A percentile compares a stretch with the other conserved stretches of the same genome.
Evolutionary conservation across 2,329 filamentous ascomycete species (phyloP).

Genomic region (Delphinella strobiligena): DNA sequence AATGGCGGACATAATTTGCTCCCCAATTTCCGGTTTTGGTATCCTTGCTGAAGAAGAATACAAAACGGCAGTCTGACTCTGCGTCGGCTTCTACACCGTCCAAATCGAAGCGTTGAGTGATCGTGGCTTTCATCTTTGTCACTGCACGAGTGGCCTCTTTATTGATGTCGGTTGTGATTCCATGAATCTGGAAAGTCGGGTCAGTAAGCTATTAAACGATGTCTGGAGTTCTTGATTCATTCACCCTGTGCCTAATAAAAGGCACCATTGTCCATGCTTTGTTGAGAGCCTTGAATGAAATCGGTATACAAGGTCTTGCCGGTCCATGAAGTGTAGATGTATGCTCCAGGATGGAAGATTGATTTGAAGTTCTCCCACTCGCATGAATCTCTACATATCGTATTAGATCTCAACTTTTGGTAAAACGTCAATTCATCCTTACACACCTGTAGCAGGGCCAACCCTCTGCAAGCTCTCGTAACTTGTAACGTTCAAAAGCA

Average conservation of each 20-base stretch:
- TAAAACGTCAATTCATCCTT: too few species aligned
- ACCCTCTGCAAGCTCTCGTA: slow-evolving; percentile 38
- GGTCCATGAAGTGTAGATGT: slow-evolving; percentile 41
- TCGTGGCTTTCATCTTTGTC: slow-evolving; percentile 40
- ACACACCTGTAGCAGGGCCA: slow-evolving; percentile 36
- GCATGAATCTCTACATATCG: slow-evolving; percentile 26
- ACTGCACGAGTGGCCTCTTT: slow-evolving; percentile 28
- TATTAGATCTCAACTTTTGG: too few species aligned
- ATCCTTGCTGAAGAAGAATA: slow-evolving; percentile 15
- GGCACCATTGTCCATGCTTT: slow-evolving; percentile 30
- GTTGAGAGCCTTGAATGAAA: slow-evolving; percentile 29
- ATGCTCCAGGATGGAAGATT: slow-evolving; percentile 37
- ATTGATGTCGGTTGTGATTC: slow-evolving; percentile 31
- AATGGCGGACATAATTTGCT: slow-evolving; percentile 34
- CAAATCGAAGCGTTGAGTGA: slow-evolving; percentile 36
- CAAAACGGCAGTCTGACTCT: slow-evolving; percentile 31
- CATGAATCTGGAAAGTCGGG: slow-evolving; percentile 22
- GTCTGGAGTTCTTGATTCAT: too few species aligned
- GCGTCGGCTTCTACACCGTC: slow-evolving; percentile 32
- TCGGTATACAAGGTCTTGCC: slow-evolving; percentile 29
- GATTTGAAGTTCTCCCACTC: slow-evolving; percentile 42
- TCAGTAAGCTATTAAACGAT: too few species aligned
- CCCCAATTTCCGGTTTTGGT: slow-evolving; percentile 25
- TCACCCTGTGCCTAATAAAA: slow-evolving; percentile 32
- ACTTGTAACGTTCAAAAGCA: slow-evolving; percentile 33